Base-by-base conservation (phyloP, 2,329 filamentous ascomycete species). In the Sclerotinia trifoliorum region DNA sequence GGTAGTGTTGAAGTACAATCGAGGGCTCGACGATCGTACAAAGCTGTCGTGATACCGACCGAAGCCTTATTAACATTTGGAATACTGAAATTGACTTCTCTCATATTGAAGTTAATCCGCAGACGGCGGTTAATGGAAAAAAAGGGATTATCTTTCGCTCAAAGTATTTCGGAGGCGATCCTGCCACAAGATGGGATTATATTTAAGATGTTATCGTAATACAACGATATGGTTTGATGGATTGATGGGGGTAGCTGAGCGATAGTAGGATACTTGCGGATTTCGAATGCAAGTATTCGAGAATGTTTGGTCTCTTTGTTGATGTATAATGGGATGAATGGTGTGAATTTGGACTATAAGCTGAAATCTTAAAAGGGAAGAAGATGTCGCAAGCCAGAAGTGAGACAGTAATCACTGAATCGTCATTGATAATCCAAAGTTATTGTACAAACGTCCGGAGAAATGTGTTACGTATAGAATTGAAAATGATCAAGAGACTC, bases 41-140 rank as follows among this genome's bases (percentile, higher is more conserved):
- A 87, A 79, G 95, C 96, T 68, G 95, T 97, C 74, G 95, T 99
- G 82, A 99, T 99, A 81, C 94, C 94, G 78, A 97, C 94, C 69
- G 94, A 97, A 77, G 95, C 95, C 90, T 98, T 98, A 83, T 98
- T 98, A 86, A 96, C 93, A 85, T 95, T 97, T 66, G 95, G 94
- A 79, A 98, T 97, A 83, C 94, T 97, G 83, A 98, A 98, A 82
- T 98, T 98, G 83, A 97, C 94, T 87, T 99, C 95, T 84, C 95
- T 92, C 95, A 99, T 99, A 81, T 80, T 94, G 86, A 63, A 24
- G 62, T 61, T 49, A 46, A 51, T 62, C 57, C 57, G 65, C 65
- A 62, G 65, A 67, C 49, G 56, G 49, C 29, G 46, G 46, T 52
- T 49, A 56, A 63, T 52, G 56, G 32, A 55, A 55, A 19, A 48